These are phyloP conservation scores for Lanmaoa rubissima DNA, from an alignment of 768 basidiomycete genomes.

Conservation along the genomic window DNA sequence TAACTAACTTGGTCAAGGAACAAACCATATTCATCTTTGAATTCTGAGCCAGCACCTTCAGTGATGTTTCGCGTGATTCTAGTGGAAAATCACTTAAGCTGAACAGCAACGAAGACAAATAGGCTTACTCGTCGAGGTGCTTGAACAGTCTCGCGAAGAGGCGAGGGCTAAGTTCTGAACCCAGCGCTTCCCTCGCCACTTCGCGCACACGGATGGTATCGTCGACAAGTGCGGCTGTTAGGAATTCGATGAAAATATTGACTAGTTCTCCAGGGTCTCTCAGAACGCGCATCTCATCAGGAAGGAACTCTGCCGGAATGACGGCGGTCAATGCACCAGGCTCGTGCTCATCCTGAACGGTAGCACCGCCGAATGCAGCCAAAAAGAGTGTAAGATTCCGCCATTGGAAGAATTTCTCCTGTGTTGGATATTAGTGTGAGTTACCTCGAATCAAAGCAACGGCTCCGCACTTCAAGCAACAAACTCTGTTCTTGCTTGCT, in stretches of 20 bases:
- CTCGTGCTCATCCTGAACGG: conserved; percentile 52
- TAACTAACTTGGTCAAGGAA: conserved; percentile 71
- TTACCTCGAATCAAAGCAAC: not conserved
- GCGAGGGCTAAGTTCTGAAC: conserved; percentile 70
- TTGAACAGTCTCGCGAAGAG: conserved; percentile 66
- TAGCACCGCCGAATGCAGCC: conserved; percentile 68
- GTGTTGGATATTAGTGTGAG: conserved; percentile 4
- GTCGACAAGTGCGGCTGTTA: conserved; percentile 68
- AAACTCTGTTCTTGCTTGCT: conserved; percentile 38
- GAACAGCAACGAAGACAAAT: not conserved
- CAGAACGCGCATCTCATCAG: conserved; percentile 68
- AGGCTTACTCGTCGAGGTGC: conserved; percentile 69
- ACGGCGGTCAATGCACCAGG: conserved; percentile 48
- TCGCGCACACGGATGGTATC: conserved; percentile 70
- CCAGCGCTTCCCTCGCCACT: conserved; percentile 75
- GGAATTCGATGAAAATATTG: conserved; percentile 60
- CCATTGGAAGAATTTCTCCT: conserved; percentile 83
- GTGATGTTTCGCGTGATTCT: conserved; percentile 55
- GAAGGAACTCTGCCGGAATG: conserved; percentile 58
- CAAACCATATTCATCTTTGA: conserved; percentile 38
- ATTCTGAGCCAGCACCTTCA: conserved; percentile 44
- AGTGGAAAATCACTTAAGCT: not conserved
- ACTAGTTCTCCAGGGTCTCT: conserved; percentile 58
- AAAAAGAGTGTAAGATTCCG: conserved; percentile 80
- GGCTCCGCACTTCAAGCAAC: conserved; percentile 35